Evolutionary conservation across 2,329 filamentous ascomycete genomes (phyloP).

Genomic region (Meredithiella fracta): DNA sequence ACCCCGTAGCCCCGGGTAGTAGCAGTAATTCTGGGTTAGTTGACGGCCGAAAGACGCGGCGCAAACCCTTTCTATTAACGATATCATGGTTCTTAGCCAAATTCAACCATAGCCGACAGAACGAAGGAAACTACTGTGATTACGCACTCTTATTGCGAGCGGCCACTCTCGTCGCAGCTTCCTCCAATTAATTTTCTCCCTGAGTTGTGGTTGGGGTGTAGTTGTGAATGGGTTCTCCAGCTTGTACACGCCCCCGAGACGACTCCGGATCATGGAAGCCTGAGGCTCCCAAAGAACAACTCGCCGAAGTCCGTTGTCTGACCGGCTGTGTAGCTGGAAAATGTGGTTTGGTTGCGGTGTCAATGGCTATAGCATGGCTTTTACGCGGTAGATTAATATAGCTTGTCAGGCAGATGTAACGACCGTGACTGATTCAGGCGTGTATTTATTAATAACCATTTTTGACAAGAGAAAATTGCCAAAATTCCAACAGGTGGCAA

Average conservation of each 20-base stretch:
- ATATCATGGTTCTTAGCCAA: no score
- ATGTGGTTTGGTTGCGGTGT: constrained; percentile 1
- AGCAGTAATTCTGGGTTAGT: no score
- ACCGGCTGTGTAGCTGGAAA: background rate
- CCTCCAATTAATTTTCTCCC: background rate
- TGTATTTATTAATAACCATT: background rate
- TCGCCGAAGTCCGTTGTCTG: constrained; percentile 7
- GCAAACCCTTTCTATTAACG: no score
- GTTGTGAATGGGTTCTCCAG: background rate
- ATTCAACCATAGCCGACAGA: no score
- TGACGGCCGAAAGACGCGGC: no score
- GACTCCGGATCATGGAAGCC: constrained; percentile 13
- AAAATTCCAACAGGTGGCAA: background rate
- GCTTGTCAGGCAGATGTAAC: background rate
- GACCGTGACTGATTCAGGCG: background rate
- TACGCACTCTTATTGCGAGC: no score
- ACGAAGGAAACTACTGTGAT: no score
- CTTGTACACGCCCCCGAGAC: constrained; percentile 16
- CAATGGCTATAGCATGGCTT: constrained; percentile 1
- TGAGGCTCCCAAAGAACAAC: constrained; percentile 8
- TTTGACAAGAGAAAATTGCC: background rate
- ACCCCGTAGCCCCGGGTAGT: no score
- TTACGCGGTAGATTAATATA: background rate
- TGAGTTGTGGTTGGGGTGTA: no score
- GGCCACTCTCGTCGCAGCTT: background rate